A percentile compares a stretch with the other conserved stretches of the same genome.
Conservation (phyloP, 441 rosid species). For the Capsella rubella region DNA sequence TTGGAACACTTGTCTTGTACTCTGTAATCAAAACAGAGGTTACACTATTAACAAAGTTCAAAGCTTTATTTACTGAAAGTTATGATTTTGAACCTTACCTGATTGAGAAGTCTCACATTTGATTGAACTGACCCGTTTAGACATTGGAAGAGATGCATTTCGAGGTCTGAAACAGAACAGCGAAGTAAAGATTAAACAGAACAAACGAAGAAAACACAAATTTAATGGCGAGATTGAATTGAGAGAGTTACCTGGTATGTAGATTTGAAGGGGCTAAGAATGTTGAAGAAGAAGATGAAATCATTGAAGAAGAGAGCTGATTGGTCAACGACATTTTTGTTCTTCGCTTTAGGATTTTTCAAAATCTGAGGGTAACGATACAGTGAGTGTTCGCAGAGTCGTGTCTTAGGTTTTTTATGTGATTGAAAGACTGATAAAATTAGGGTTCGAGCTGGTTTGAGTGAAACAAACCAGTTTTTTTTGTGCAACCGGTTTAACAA, state of each 20-base stretch:
- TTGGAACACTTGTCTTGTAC: constrained; percentile 76
- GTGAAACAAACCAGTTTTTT: too few species aligned
- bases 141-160: constrained; percentile 47
- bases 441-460: too few species aligned
- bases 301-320: constrained; percentile 51
- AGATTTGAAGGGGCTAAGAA: constrained; percentile 53
- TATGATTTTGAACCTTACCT: constrained; percentile 46
- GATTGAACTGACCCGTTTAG: constrained; percentile 52
- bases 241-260: not conserved
- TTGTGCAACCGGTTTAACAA: too few species aligned
- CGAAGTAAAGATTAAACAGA: constrained; percentile 29
- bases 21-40: constrained; percentile 46
- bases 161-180: constrained; percentile 48
- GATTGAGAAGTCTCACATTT: constrained; percentile 57
- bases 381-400: not conserved
- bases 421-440: not conserved
- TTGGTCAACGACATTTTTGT: constrained; percentile 54
- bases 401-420: not conserved
- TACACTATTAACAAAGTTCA: not conserved
- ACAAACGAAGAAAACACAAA: not conserved
- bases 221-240: not conserved
- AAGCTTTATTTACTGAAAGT: not conserved
- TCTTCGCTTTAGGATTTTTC: not conserved
- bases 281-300: constrained; percentile 71
- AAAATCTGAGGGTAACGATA: constrained; percentile 6